Conservation (phyloP, 78 protist species). For the Tieghemostelium lacteum region DNA sequence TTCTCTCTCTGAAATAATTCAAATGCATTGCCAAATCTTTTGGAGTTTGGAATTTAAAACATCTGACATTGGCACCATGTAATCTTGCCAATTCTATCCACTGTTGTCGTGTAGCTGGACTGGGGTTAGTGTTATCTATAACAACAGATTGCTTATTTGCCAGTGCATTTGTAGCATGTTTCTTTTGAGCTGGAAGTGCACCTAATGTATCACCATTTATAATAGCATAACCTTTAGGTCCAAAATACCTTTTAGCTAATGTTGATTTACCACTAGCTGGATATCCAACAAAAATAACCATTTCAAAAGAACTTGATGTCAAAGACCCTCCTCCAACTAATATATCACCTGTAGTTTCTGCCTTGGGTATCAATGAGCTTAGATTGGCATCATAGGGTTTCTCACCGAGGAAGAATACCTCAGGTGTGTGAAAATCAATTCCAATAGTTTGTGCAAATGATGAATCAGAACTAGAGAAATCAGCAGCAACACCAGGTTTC, state of each 20-base stretch:
- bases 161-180: constrained; percentile 52
- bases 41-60: constrained; percentile 60
- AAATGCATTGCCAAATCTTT: constrained; percentile 76
- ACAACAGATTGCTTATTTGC: constrained; percentile 55
- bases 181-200: constrained; percentile 35
- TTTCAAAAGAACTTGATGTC: no score
- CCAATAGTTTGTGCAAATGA: constrained; percentile 82
- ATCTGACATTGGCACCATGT: constrained; percentile 15
- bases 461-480: constrained; percentile 12
- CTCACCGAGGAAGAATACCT: constrained; percentile 81
- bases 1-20: constrained; percentile 73
- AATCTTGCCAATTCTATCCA: constrained; percentile 37
- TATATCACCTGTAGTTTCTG: neutral
- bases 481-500: constrained; percentile 1
- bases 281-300: constrained; percentile 82
- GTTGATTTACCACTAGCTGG: constrained; percentile 89
- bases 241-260: constrained; percentile 59
- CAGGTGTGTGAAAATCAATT: constrained; percentile 85
- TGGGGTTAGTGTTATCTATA: constrained; percentile 87
- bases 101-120: constrained; percentile 1
- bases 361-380: neutral
- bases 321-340: neutral
- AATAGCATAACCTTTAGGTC: constrained; percentile 56
- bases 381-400: no score
- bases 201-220: constrained; percentile 87